Percentiles rank a stretch among this genome's conserved stretches.
Evolutionary conservation across 208 protist species (phyloP).

Genomic region (Acanthamoeba rhysodes): DNA sequence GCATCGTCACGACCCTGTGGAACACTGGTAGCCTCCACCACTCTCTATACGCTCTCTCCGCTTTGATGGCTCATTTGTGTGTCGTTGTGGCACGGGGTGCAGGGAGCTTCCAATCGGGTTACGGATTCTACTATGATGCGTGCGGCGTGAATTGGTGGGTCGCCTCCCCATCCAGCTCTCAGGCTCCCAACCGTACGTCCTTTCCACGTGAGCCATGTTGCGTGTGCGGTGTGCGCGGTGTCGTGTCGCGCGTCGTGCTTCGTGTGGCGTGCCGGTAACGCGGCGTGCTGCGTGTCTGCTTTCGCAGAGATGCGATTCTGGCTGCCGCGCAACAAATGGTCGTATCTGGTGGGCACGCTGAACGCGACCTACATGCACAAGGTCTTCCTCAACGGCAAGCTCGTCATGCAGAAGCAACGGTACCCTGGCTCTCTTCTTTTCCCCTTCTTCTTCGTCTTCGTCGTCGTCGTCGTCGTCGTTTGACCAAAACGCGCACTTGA

Average conservation of each 20-base stretch:
- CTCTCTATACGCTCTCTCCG: neutral
- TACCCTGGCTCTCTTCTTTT: neutral
- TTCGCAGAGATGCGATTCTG: neutral
- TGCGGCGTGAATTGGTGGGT: conserved; percentile 71
- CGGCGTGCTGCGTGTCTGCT: neutral
- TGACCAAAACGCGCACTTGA: neutral
- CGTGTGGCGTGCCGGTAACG: too few species aligned
- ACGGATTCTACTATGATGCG: conserved; percentile 59
- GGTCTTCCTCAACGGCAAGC: conserved; percentile 60
- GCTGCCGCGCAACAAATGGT: conserved; percentile 61
- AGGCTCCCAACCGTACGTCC: neutral
- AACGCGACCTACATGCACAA: conserved; percentile 35
- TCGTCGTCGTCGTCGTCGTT: too few species aligned
- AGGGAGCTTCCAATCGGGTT: conserved; percentile 47
- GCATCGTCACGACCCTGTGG: conserved; percentile 35
- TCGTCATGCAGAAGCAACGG: conserved; percentile 53
- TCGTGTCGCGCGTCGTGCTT: neutral
- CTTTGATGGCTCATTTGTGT: too few species aligned
- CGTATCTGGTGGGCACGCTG: conserved; percentile 57
- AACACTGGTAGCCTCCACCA: conserved; percentile 1
- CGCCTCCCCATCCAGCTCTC: neutral
- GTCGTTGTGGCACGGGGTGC: neutral
- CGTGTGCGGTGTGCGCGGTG: neutral
- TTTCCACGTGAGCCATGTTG: neutral
- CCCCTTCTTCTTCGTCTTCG: neutral